Percentiles rank a stretch among this genome's conserved stretches.
These are phyloP conservation scores for Rhododendron mucronatum DNA, from an alignment of 148 eudicot genomes.

Conservation along the genomic window DNA sequence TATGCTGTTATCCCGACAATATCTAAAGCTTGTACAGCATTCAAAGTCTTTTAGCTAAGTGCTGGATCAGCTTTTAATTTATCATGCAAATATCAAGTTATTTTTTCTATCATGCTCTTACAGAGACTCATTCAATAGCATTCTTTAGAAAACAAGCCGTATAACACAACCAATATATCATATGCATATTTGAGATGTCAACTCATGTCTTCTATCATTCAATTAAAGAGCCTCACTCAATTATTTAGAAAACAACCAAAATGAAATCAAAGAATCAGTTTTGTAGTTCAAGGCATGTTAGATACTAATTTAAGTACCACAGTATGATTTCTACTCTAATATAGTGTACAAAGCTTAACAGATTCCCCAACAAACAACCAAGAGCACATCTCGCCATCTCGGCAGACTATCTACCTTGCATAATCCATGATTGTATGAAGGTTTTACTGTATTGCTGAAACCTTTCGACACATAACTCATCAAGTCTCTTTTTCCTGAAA, in stretches of 20 bases:
- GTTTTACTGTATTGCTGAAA: constrained; percentile 87
- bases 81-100: not conserved
- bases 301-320: not conserved
- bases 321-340: not conserved
- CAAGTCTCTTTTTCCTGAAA: constrained; percentile 85
- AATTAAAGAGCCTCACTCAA: not conserved
- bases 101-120: not conserved
- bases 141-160: not conserved
- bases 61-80: not conserved
- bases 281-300: not conserved
- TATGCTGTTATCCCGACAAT: not conserved
- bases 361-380: not conserved
- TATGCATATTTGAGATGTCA: not conserved
- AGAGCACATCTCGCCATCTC: not conserved
- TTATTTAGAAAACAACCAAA: not conserved
- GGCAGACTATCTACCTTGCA: constrained; percentile 55
- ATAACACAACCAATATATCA: not conserved
- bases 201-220: not conserved
- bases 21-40: not conserved
- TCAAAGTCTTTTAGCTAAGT: not conserved
- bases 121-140: not conserved
- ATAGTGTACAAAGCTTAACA: not conserved
- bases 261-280: not conserved
- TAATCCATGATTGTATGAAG: constrained; percentile 91
- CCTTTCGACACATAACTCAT: constrained; percentile 88